These are phyloP conservation scores for Fusarium nanum DNA, from an alignment of 2,329 filamentous ascomycete genomes.

Conservation along the genomic window DNA sequence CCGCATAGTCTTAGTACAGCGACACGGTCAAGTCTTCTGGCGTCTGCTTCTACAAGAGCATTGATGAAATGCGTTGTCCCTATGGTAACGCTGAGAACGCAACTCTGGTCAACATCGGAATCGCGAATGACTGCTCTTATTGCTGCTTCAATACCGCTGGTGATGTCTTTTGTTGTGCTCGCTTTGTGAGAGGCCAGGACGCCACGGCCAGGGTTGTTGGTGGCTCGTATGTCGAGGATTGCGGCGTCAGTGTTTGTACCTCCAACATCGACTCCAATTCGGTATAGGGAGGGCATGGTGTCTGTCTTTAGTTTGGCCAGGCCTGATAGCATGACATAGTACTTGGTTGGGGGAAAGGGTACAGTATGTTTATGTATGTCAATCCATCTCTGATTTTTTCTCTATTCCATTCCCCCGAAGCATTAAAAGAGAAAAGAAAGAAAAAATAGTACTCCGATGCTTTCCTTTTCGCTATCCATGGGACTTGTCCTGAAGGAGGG, in stretches of 20 bases:
- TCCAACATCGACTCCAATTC: constrained; percentile 58
- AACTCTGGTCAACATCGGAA: constrained; percentile 52
- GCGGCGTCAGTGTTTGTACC: constrained; percentile 59
- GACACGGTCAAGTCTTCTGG: constrained; percentile 56
- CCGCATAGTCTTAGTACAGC: constrained; percentile 61
- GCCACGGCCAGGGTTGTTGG: constrained; percentile 51
- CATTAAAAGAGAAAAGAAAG: background rate
- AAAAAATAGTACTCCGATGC: constrained; percentile 7
- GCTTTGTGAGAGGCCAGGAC: constrained; percentile 62
- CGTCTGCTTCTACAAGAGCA: constrained; percentile 60
- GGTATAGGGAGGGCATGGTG: constrained; percentile 54
- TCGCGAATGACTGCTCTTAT: constrained; percentile 56
- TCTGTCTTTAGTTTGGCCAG: background rate
- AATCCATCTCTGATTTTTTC: background rate
- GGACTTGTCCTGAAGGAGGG: constrained; percentile 1
- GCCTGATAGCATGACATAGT: constrained; percentile 17
- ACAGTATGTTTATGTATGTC: background rate
- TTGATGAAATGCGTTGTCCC: constrained; percentile 65
- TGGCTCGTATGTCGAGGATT: constrained; percentile 56
- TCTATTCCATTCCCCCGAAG: background rate
- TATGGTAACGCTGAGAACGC: constrained; percentile 61
- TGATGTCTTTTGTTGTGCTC: constrained; percentile 62
- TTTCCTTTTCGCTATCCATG: constrained; percentile 6
- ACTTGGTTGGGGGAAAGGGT: background rate
- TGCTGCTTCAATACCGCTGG: constrained; percentile 60